These are phyloP conservation scores for Thraustochytrium striatum DNA, from an alignment of 352 stramenopile genomes.

Conservation along the genomic window DNA sequence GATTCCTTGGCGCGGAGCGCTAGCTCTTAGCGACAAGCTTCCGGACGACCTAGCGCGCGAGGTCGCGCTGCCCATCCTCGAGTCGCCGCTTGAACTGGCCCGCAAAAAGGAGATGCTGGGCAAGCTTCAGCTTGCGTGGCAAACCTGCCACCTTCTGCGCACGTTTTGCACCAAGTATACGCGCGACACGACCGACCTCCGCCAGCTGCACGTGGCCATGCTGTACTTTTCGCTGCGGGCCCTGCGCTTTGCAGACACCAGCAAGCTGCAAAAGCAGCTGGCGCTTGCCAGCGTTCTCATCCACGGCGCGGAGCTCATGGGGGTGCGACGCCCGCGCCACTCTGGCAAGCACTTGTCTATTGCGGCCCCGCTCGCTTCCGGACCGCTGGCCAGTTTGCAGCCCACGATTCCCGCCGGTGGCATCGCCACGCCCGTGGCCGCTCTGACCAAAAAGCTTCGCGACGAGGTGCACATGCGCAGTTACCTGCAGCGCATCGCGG, in stretches of 20 bases:
- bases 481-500: conserved; percentile 21
- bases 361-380: no score
- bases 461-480: conserved; percentile 39
- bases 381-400: no score
- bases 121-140: conserved; percentile 23
- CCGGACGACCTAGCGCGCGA: conserved; percentile 6
- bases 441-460: conserved; percentile 5
- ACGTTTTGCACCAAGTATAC: conserved; percentile 37
- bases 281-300: conserved; percentile 20
- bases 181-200: conserved; percentile 14
- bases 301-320: conserved; percentile 33
- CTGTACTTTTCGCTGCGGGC: conserved; percentile 6
- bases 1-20: not conserved
- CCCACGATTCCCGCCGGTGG: no score
- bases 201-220: conserved; percentile 22
- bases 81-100: not conserved
- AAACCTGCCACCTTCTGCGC: conserved; percentile 20
- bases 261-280: not conserved
- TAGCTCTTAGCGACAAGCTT: not conserved
- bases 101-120: conserved; percentile 30
- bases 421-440: not conserved
- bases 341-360: no score
- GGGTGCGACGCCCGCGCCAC: not conserved
- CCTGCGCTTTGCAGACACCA: conserved; percentile 20
- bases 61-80: conserved; percentile 7